Evolutionary conservation across 495 filamentous ascomycete species (phyloP), one percentile per base, ranked within the genome.

Genomic region (Umbilicaria muhlenbergii): DNA sequence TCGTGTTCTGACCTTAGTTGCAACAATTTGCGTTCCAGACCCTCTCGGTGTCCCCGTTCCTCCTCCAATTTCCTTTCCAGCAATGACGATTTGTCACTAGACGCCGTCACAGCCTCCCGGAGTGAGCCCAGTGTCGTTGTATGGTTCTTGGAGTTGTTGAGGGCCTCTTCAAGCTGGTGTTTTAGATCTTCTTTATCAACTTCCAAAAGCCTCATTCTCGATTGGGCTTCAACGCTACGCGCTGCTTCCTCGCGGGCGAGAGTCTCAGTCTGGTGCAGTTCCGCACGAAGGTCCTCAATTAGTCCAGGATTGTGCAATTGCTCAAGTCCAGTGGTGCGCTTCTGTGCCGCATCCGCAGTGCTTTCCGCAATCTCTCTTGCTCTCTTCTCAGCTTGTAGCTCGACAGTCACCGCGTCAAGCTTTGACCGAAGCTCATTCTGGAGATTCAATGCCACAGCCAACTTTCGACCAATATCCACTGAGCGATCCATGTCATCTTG

Each of bases 1-100:
- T 96, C 91, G 51, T 94, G 83, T 51, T 96, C 87, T 21, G 75
- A 71, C 53, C 80, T 79, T 16, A 99, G 70, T 48, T 85, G 81
- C 34, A 73, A 63, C 8, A 94, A 65, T 60, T 89, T 92, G 43
- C 71, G 65, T 52, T 94, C 86, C n/a, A 92, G 51, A 13, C 65
- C 71, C 51, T 92, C 83, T 39, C 86, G 70, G 35, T 81, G 74
- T 19, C 75, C 60, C 36, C 83, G 71, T 54, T 96, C 91, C 44
- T 95, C 87, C 8, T 87, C 81, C 15, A 94, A 62, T 50, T 86
- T 86, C 34, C 75, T 75, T 57, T 94, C 85, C 6, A 99, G 64
- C 34, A 86, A 60, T 10, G 66, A 53, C 16, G 79, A 76, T 63
- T 85, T 88, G 24, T 81, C 80, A 19, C 72, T 70, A 1, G 85